A percentile compares a stretch with the other conserved stretches of the same genome.
Conservation (phyloP, 352 stramenopile species). For the Phytopythium aichiense region DNA sequence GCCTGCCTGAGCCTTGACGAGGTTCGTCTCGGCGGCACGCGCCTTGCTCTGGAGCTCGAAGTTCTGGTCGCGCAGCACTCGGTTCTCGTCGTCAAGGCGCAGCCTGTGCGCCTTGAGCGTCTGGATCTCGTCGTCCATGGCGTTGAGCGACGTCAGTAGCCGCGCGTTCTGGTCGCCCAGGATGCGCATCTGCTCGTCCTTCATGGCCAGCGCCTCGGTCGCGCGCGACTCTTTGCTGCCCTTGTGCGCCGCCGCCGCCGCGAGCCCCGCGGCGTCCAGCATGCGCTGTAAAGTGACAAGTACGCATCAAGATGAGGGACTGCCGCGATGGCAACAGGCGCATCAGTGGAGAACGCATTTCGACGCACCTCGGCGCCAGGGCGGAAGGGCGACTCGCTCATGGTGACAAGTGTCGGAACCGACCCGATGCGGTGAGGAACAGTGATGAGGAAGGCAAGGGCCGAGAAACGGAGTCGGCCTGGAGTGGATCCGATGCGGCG, state of each 20-base stretch:
- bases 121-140: conserved; percentile 77
- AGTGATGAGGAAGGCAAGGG: neutral
- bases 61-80: conserved; percentile 88
- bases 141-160: conserved; percentile 84
- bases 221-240: conserved; percentile 86
- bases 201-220: conserved; percentile 92
- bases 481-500: neutral
- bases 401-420: neutral
- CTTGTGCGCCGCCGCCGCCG: conserved; percentile 50
- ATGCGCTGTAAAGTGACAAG: neutral
- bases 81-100: conserved; percentile 89
- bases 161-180: conserved; percentile 92
- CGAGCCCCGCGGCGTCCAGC: conserved; percentile 26
- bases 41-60: conserved; percentile 91
- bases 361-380: neutral
- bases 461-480: neutral
- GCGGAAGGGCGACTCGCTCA: neutral
- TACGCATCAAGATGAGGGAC: neutral
- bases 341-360: no score
- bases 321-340: no score
- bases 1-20: conserved; percentile 73
- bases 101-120: conserved; percentile 55
- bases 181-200: conserved; percentile 95
- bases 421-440: neutral
- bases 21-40: conserved; percentile 79